phyloP scores from a whole-genome alignment of 176 grass and related monocot species.

The Aegilops sharonensis region DNA sequence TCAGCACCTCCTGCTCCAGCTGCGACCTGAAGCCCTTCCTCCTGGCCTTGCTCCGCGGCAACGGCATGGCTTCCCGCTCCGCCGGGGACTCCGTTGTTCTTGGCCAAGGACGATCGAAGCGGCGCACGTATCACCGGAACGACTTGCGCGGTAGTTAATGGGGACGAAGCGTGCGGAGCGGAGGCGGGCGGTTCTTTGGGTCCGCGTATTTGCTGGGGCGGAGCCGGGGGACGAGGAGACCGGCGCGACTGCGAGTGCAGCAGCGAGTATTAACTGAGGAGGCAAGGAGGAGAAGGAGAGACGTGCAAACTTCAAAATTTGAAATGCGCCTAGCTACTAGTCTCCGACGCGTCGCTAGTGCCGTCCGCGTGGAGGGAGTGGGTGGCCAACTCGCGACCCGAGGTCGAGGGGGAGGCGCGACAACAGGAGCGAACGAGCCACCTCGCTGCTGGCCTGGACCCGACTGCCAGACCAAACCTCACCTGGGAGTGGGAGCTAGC shows the following conservation, averaged over 20 bases:
- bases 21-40: conserved; percentile 44
- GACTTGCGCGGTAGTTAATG: neutral
- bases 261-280: neutral
- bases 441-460: neutral
- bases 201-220: neutral
- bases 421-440: neutral
- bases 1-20: conserved; percentile 75
- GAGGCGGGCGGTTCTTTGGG: neutral
- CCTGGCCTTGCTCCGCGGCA: conserved; percentile 45
- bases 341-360: neutral
- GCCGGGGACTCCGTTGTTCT: no score
- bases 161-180: neutral
- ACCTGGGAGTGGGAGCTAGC: neutral
- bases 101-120: neutral
- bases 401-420: neutral
- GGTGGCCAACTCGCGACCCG: conserved; percentile 35
- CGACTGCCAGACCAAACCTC: neutral
- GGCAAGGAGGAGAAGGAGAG: neutral
- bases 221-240: no score
- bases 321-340: conserved; percentile 4
- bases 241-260: neutral
- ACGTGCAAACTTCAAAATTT: conserved; percentile 17
- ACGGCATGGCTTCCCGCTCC: conserved; percentile 24
- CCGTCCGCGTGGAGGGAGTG: neutral
- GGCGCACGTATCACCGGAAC: neutral